Percentiles rank a stretch among this genome's conserved stretches.
phyloP scores from a whole-genome alignment of 2,329 filamentous ascomycete genomes.

The Apiospora saccharicola region DNA sequence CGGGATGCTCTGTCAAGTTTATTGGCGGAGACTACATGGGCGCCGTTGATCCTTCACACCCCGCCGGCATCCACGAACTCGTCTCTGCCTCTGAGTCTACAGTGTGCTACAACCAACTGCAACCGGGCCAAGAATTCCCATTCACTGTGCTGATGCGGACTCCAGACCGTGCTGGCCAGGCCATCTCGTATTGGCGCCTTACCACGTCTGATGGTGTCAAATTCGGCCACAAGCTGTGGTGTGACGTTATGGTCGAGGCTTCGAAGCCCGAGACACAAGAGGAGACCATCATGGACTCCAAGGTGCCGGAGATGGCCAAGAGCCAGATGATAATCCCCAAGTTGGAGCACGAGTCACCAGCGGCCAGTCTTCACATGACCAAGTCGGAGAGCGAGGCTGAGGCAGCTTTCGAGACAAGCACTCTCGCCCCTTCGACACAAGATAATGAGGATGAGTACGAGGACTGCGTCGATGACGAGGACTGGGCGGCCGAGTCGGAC shows the following conservation, averaged over 20 bases:
- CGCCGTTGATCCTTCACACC: constrained; percentile 80
- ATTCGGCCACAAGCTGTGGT: constrained; percentile 96
- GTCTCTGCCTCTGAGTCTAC: constrained; percentile 84
- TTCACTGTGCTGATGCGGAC: constrained; percentile 90
- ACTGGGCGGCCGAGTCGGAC: constrained; percentile 68
- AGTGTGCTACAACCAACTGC: constrained; percentile 71
- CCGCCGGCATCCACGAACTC: constrained; percentile 80
- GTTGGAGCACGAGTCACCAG: constrained; percentile 91
- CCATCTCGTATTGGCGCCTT: constrained; percentile 96
- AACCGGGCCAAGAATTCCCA: constrained; percentile 75
- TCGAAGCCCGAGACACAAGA: constrained; percentile 26
- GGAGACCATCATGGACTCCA: constrained; percentile 30
- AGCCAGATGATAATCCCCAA: constrained; percentile 97
- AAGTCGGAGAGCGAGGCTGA: constrained; percentile 65
- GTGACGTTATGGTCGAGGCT: constrained; percentile 76
- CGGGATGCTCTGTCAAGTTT: constrained; percentile 88
- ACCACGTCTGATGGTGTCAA: constrained; percentile 80
- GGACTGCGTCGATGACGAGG: constrained; percentile 63
- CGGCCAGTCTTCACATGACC: constrained; percentile 77
- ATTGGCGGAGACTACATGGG: constrained; percentile 98
- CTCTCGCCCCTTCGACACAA: constrained; percentile 39
- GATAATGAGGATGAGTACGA: constrained; percentile 59
- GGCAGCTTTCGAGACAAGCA: constrained; percentile 48
- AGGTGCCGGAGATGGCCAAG: constrained; percentile 35
- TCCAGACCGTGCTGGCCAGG: constrained; percentile 76